Evolutionary conservation across 2,329 filamentous ascomycete genomes (phyloP), one percentile per base, ranked within the genome.

Genomic region (Pseudogymnoascus sp.): DNA sequence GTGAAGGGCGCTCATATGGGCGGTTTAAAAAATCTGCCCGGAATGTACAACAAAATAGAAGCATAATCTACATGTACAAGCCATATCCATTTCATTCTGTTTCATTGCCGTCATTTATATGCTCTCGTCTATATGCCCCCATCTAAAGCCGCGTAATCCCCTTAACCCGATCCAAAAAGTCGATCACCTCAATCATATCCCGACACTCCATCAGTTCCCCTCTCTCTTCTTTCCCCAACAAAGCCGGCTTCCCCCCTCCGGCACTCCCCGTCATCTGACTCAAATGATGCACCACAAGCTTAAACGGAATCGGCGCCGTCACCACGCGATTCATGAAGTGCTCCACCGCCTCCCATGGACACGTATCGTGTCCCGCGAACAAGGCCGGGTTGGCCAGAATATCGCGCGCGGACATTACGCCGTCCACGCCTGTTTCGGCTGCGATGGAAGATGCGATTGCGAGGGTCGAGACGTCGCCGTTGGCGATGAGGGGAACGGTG

Each of bases 321-420:
- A 84, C 79, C 8, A 81, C 81, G 64, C 83, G 81, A 64, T 77
- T 80, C 76, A 90, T 77, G 71, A 90, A 89, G 12, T 77, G 74
- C 69, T 86, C 84, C 23, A 89, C 80, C 1, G 83, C 85, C 59
- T 83, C 80, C 82, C 83, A 86, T 1, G 86, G 82, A 65, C 86
- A 88, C 21, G 78, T 74, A 3, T 80, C 73, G 68, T 81, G 70
- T 2, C 53, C 84, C 0, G 83, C 80, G 73, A 87, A 90, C 60
- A 90, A 74, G 3, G 85, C 84, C 1, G 88, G 88, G 73, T 90
- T 89, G 68, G 84, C 78, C 43, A 90, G 80, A 2, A 90, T 77
- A 7, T 86, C 87, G 59, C 88, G 81, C 6, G 88, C 88, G 18
- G 87, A 85, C 88, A 90, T 90, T 63, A 90, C 82, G 37, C 88